Percentiles rank a stretch among this genome's conserved stretches.
Conservation (phyloP, 805 yeast genomes). For the Saccharomycopsis synnaedendra region DNA sequence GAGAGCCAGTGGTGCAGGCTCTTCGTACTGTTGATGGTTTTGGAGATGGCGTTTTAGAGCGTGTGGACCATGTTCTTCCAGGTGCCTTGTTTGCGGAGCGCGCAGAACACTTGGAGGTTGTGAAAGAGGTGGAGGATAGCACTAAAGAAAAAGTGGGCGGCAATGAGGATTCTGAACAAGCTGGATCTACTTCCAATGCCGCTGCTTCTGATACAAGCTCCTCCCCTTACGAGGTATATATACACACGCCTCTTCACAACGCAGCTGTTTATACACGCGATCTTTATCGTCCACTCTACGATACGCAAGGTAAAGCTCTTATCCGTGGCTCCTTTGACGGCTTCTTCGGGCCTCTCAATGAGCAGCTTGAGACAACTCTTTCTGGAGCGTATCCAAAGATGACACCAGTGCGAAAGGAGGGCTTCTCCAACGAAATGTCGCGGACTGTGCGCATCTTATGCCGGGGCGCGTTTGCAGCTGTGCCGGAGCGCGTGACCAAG, state of each 20-base stretch:
- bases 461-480: neutral
- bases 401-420: conserved; percentile 30
- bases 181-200: neutral
- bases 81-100: neutral
- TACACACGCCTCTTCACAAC: conserved; percentile 9
- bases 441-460: conserved; percentile 27
- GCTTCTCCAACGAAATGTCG: conserved; percentile 44
- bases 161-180: neutral
- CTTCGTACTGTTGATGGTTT: conserved; percentile 2
- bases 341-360: conserved; percentile 49
- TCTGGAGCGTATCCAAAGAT: conserved; percentile 36
- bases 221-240: conserved; percentile 4
- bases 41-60: neutral
- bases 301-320: conserved; percentile 51
- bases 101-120: neutral
- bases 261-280: conserved; percentile 2
- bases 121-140: neutral
- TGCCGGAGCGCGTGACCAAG: neutral
- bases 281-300: conserved; percentile 26
- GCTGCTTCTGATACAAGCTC: neutral
- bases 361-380: conserved; percentile 34
- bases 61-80: conserved; percentile 5
- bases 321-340: conserved; percentile 56
- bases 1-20: conserved; percentile 1
- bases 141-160: neutral